phyloP scores from a whole-genome alignment of 305 asterid species.

The Plantago rigida region DNA sequence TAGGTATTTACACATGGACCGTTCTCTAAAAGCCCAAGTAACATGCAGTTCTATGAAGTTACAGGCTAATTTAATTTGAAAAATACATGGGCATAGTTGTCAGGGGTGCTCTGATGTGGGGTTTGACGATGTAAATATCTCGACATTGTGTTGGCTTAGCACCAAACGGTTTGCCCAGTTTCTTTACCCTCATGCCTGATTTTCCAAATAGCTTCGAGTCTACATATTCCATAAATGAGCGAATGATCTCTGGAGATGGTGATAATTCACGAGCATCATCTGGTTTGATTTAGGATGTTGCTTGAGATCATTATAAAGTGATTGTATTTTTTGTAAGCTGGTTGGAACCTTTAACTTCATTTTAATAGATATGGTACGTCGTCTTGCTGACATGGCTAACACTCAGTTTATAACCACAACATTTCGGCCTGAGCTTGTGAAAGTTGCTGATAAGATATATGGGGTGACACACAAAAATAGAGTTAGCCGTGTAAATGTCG shows the following conservation, averaged over 20 bases:
- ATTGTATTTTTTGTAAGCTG: constrained; percentile 13
- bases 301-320: neutral
- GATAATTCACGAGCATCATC: neutral
- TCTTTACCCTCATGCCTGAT: too few species aligned
- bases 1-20: too few species aligned
- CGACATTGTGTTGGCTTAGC: too few species aligned
- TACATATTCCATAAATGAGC: too few species aligned
- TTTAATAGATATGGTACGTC: constrained; percentile 80
- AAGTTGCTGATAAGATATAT: constrained; percentile 91
- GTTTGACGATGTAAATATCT: too few species aligned
- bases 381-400: constrained; percentile 77
- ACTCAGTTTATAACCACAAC: constrained; percentile 94
- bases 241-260: too few species aligned
- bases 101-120: too few species aligned
- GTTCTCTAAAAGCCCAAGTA: too few species aligned
- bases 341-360: constrained; percentile 39
- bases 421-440: constrained; percentile 85
- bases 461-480: constrained; percentile 86
- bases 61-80: too few species aligned
- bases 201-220: too few species aligned
- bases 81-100: too few species aligned
- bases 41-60: too few species aligned
- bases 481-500: constrained; percentile 72
- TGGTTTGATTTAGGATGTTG: neutral
- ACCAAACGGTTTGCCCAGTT: neutral